Evolutionary conservation across 2,329 filamentous ascomycete genomes (phyloP).

Genomic region (Arthrobotrys pseudoclavata): DNA sequence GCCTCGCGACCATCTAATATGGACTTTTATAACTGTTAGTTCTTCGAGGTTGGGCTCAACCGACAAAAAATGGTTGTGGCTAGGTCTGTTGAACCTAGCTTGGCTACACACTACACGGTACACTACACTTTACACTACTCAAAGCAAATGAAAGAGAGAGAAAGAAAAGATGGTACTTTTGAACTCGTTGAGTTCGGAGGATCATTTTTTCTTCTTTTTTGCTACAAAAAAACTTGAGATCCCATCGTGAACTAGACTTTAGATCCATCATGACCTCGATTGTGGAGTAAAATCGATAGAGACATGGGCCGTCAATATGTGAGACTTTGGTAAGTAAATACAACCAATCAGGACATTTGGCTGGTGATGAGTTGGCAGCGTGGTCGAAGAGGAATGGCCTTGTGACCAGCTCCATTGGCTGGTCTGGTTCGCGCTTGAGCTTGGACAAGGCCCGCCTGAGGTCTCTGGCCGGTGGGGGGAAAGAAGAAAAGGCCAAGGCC

Average conservation of each 20-base stretch:
- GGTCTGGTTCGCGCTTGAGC: neutral
- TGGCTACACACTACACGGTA: neutral
- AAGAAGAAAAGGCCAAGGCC: neutral
- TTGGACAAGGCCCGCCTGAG: neutral
- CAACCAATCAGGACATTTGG: conserved; percentile 53
- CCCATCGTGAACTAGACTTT: neutral
- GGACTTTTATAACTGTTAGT: conserved; percentile 15
- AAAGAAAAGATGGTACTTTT: neutral
- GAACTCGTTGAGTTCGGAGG: neutral
- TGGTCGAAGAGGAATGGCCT: conserved; percentile 30
- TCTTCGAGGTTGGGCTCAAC: neutral
- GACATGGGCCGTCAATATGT: neutral
- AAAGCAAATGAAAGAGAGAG: conserved; percentile 8
- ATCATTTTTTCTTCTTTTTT: neutral
- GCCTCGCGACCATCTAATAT: conserved; percentile 24
- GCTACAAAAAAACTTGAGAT: neutral
- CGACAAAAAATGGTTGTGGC: neutral
- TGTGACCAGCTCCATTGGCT: conserved; percentile 44
- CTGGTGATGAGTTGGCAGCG: conserved; percentile 57
- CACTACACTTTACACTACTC: conserved; percentile 12
- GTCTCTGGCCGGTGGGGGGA: neutral
- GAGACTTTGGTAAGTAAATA: conserved; percentile 1
- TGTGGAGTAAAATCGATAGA: neutral
- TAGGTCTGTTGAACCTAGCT: neutral
- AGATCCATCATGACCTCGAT: neutral